Evolutionary conservation across 768 basidiomycete genomes (phyloP), one percentile per base, ranked within the genome.

Genomic region (Leccinum aurantiacum): DNA sequence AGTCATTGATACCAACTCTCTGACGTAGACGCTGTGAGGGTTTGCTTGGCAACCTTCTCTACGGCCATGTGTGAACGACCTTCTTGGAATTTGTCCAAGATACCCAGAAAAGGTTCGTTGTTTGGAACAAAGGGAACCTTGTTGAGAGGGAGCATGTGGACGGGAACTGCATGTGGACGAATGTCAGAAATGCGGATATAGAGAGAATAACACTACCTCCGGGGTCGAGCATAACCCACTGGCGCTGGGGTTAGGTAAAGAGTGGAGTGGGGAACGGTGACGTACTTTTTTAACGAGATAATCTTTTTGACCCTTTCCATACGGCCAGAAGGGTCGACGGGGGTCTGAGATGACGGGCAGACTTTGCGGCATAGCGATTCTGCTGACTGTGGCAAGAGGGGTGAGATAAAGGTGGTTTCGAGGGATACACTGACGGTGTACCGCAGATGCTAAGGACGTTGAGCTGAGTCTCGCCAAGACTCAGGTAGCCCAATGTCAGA

Each of bases 51-150:
- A 4, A 86, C 89, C 64, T 90, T 84, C 81, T 93, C 93, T 57
- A 93, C 86, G 22, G 93, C 93, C 84, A 96, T 95, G 70, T 96
- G 93, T 46, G 89, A 91, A 31, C 91, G 82, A 4, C 92, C 93
- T 68, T 93, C 92, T 71, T 95, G 93, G 72, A 95, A 95, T 61
- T 81, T 88, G 71, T 95, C 93, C 33, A 95, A 79, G 61, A 94
- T 91, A 25, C 89, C 86, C 14, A 95, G 81, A 1, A 96, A 78
- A 25, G 93, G 83, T 73, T 93, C 91, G 66, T 95, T 93, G 48
- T 87, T 88, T 2, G 93, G 90, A 3, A 95, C 90, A 56, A 89
- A 90, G 0, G 88, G 90, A 6, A 95, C 90, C 67, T 88, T 91
- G 75, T 94, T 93, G 50, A 96, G 77, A 1, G 91, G 91, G 49